Percentiles rank a stretch among this genome's conserved stretches.
Evolutionary conservation across 1,139 yeast genomes (phyloP).

Genomic region (Magnusiomyces sp.): DNA sequence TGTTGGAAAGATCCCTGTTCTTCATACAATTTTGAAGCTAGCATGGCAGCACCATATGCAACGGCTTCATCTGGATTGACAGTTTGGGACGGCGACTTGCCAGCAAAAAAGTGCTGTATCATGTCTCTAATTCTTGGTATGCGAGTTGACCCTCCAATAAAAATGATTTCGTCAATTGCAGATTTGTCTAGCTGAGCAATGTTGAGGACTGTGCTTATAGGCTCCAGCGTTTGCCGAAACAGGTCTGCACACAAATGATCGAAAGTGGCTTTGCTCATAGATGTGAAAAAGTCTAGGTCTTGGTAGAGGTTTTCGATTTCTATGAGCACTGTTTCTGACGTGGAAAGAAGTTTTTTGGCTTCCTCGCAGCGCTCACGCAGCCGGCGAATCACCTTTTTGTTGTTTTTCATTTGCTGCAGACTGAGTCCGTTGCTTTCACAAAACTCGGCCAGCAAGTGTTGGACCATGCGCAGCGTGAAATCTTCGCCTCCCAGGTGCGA

Average conservation of each 20-base stretch:
- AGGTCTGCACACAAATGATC: no score
- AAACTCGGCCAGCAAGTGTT: slow-evolving; percentile 86
- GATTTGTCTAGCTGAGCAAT: slow-evolving; percentile 86
- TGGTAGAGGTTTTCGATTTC: no score
- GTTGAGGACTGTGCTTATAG: slow-evolving; percentile 96
- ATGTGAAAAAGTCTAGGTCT: slow-evolving; percentile 94
- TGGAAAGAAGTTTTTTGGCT: slow-evolving; percentile 97
- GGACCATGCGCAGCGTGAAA: slow-evolving; percentile 72
- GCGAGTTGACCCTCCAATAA: slow-evolving; percentile 99
- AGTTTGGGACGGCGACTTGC: slow-evolving; percentile 95
- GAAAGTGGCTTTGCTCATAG: slow-evolving; percentile 87
- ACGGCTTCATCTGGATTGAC: slow-evolving; percentile 99
- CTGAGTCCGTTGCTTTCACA: slow-evolving; percentile 89
- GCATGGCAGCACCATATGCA: slow-evolving; percentile 99
- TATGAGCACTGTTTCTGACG: no score
- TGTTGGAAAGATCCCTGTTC: no score
- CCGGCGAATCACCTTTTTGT: slow-evolving; percentile 99
- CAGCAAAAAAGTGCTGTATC: slow-evolving; percentile 84
- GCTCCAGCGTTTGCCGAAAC: no score
- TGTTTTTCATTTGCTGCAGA: slow-evolving; percentile 71
- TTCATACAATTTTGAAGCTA: no score
- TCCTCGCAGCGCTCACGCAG: slow-evolving; percentile 99
- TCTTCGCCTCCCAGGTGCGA: slow-evolving; percentile 88
- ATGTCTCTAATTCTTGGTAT: slow-evolving; percentile 99
- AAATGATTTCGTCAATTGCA: slow-evolving; percentile 86